Evolutionary conservation across 2,329 filamentous ascomycete species (phyloP).

Genomic region (Chaetomium globosum): DNA sequence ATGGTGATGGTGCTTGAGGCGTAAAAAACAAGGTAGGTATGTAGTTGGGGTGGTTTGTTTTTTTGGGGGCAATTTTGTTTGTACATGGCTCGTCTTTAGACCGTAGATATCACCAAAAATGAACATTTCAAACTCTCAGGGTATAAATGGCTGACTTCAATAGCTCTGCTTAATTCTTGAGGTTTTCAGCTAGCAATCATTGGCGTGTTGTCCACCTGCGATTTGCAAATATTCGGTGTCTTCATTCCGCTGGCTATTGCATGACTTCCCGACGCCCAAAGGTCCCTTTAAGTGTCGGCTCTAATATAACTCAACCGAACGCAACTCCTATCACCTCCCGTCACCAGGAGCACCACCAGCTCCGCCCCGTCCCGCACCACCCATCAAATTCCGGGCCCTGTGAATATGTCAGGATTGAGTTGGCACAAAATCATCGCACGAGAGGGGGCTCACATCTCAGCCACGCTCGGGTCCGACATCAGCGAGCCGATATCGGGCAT

Average conservation of each 20-base stretch:
- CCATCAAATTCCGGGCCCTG: conserved; percentile 41
- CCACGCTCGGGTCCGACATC: conserved; percentile 91
- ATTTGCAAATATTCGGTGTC: background rate
- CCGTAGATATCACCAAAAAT: background rate
- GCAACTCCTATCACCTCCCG: conserved; percentile 24
- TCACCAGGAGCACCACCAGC: conserved; percentile 9
- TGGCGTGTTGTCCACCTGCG: no score
- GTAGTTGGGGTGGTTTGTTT: background rate
- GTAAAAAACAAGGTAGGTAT: conserved; percentile 1
- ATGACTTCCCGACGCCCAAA: background rate
- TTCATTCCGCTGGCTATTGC: background rate
- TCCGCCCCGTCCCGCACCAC: conserved; percentile 34
- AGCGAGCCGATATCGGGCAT: conserved; percentile 84
- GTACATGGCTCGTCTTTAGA: background rate
- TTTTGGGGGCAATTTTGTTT: background rate
- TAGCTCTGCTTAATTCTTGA: background rate
- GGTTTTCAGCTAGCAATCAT: no score
- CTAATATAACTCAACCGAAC: background rate
- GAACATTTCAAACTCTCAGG: background rate
- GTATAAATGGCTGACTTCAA: background rate
- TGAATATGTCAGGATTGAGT: conserved; percentile 9
- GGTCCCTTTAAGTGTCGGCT: background rate
- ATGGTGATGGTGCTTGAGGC: conserved; percentile 1
- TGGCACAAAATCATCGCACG: background rate
- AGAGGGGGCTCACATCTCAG: conserved; percentile 75